Conservation (phyloP, 2,329 filamentous ascomycete genomes). For the Exserohilum turcica region DNA sequence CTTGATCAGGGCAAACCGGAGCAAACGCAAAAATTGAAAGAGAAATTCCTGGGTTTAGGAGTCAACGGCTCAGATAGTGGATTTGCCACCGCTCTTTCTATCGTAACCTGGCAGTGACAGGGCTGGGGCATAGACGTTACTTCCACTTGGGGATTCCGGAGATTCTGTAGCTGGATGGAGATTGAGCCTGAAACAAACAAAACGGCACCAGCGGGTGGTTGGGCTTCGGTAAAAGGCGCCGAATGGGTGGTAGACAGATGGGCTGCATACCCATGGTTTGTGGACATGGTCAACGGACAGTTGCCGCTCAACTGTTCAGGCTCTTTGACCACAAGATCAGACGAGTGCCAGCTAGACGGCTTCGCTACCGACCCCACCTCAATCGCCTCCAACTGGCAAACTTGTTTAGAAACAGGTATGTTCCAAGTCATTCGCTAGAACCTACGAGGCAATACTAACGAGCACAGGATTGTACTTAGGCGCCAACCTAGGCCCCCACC, state of each 20-base stretch:
- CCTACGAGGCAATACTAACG: constrained; percentile 6
- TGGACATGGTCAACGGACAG: constrained; percentile 47
- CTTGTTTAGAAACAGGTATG: constrained; percentile 58
- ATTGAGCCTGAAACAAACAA: constrained; percentile 47
- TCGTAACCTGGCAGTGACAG: constrained; percentile 53
- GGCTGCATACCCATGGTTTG: constrained; percentile 49
- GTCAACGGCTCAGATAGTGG: constrained; percentile 54
- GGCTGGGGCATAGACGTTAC: constrained; percentile 50
- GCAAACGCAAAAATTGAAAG: constrained; percentile 52
- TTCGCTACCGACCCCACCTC: constrained; percentile 42
- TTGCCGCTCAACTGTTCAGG: constrained; percentile 51
- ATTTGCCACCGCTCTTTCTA: constrained; percentile 53
- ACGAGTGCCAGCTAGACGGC: constrained; percentile 48
- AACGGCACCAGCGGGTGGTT: constrained; percentile 49
- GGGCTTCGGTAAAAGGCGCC: constrained; percentile 49
- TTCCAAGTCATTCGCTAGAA: neutral
- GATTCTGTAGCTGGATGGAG: constrained; percentile 56
- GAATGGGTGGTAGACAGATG: constrained; percentile 51
- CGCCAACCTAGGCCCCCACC: constrained; percentile 55
- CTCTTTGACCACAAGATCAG: constrained; percentile 24
- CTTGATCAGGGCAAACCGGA: constrained; percentile 43
- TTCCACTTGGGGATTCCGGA: constrained; percentile 37
- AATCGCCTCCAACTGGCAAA: constrained; percentile 59
- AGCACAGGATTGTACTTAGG: constrained; percentile 53
- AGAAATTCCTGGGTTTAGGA: constrained; percentile 55